Conservation (phyloP, 345 rosid genomes). For the Combretum micranthum region DNA sequence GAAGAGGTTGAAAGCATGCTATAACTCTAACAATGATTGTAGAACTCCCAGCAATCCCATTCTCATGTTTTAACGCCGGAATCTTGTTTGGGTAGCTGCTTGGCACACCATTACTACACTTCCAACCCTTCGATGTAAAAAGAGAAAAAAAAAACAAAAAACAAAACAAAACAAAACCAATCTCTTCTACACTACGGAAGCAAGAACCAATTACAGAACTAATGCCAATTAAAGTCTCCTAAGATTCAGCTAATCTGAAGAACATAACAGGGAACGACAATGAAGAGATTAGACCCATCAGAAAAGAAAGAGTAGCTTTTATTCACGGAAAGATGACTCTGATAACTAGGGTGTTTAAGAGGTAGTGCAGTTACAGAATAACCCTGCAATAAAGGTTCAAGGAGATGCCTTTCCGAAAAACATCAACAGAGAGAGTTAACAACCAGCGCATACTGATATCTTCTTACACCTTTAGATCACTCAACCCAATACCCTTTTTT, state of each 20-base stretch:
- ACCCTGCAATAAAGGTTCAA: constrained; percentile 83
- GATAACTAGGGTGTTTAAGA: not conserved
- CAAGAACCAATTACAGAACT: not conserved
- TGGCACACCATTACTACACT: constrained; percentile 97
- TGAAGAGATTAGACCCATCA: constrained; percentile 39
- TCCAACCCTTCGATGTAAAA: constrained; percentile 20
- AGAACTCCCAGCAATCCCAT: constrained; percentile 74
- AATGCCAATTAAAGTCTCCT: no score
- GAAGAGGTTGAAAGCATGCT: constrained; percentile 95
- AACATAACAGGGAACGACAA: constrained; percentile 15
- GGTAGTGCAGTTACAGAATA: constrained; percentile 46
- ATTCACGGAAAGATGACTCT: constrained; percentile 4
- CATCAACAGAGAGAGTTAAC: constrained; percentile 47
- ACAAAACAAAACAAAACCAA: constrained; percentile 7
- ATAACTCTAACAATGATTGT: constrained; percentile 82
- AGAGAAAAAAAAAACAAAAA: constrained; percentile 7
- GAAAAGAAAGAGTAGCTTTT: not conserved
- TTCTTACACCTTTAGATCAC: not conserved
- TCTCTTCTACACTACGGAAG: not conserved
- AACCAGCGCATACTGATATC: constrained; percentile 66
- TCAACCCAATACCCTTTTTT: not conserved
- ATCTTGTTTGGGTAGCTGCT: constrained; percentile 91
- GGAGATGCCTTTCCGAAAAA: constrained; percentile 45
- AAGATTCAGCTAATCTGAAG: constrained; percentile 32
- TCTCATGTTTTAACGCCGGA: constrained; percentile 87